Evolutionary conservation across 163 green algal genomes (phyloP), one percentile per base, ranked within the genome.

Genomic region (Scenedesmus sp.): DNA sequence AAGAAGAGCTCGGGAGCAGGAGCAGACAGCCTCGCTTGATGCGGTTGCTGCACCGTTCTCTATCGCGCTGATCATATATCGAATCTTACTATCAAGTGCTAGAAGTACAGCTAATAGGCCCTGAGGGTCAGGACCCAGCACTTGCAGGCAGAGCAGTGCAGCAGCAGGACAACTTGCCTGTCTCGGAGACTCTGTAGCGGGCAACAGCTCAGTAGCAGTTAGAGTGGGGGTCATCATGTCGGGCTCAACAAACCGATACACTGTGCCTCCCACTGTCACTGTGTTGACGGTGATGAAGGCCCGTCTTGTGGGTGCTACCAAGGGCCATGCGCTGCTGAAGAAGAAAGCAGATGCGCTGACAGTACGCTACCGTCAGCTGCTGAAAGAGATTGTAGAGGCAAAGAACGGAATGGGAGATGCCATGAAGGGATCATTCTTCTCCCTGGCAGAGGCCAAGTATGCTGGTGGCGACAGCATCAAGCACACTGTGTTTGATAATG

Each of bases 331-430:
- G 70, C 95, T 99, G 81, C 95, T 99, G 35, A 99, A 99, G 95
- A 99, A 99, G 95, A 99, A 99, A 91, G 98, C 98, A 10, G 98
- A 99, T 93, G 98, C 98, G 15, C 93, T 99, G 79, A 99, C 97
- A 26, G 96, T 99, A 95, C 95, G 97, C 5, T 98, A 97, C 89
- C 93, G 96, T 18, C 94, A 98, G 87, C 98, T 99, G 46, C 94
- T 99, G 15, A 98, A 98, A 86, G 96, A 98, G 78, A 99, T 99
- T 78, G 96, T 99, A 53, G 93, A 99, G n/a, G 96, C 96, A 22
- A 99, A 99, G 95, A 93, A 97, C 15, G 86, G 88, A 61, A 97
- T 98, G 92, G 98, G 98, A 10, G 95, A 97, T 40, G 96, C 96
- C 0, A 99, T 99, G 97, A 97, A 98, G 88, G 94, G 94, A 7